phyloP scores from a whole-genome alignment of 2,329 filamentous ascomycete genomes.

The Exophiala xenobiotica region DNA sequence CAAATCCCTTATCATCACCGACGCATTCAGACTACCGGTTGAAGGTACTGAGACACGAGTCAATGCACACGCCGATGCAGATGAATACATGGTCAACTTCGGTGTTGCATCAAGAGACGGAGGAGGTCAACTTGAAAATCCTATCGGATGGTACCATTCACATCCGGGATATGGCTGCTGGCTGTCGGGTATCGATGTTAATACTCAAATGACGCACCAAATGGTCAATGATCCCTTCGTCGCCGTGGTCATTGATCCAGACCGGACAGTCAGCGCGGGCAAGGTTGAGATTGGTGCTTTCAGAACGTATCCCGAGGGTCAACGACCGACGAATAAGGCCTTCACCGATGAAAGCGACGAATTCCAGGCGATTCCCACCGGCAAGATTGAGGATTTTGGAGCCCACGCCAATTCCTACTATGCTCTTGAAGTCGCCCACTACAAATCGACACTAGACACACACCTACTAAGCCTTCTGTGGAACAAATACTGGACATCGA shows the following conservation, averaged over 20 bases:
- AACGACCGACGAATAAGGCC: conserved; percentile 57
- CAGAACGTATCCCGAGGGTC: conserved; percentile 77
- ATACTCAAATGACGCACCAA: conserved; percentile 83
- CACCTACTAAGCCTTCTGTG: conserved; percentile 85
- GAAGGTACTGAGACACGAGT: conserved; percentile 98
- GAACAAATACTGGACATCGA: conserved; percentile 99
- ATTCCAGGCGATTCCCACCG: conserved; percentile 71
- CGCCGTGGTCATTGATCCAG: conserved; percentile 93
- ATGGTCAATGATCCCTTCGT: conserved; percentile 85
- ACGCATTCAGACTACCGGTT: conserved; percentile 89
- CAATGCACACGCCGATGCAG: conserved; percentile 91
- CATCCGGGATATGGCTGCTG: conserved; percentile 98
- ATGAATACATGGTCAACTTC: conserved; percentile 94
- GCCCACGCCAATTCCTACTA: conserved; percentile 91
- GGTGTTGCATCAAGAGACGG: conserved; percentile 69
- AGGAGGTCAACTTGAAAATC: conserved; percentile 79
- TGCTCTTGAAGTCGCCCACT: conserved; percentile 84
- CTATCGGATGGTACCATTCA: conserved; percentile 96
- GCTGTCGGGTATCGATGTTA: conserved; percentile 93
- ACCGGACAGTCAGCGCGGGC: conserved; percentile 88
- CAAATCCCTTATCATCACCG: conserved; percentile 81
- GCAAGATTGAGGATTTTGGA: conserved; percentile 93
- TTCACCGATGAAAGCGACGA: conserved; percentile 43
- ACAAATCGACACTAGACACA: conserved; percentile 87
- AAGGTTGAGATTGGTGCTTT: conserved; percentile 98